These are phyloP conservation scores for Polytrichum commune DNA, from an alignment of 225 moss, liverwort and hornwort genomes.

Conservation along the genomic window DNA sequence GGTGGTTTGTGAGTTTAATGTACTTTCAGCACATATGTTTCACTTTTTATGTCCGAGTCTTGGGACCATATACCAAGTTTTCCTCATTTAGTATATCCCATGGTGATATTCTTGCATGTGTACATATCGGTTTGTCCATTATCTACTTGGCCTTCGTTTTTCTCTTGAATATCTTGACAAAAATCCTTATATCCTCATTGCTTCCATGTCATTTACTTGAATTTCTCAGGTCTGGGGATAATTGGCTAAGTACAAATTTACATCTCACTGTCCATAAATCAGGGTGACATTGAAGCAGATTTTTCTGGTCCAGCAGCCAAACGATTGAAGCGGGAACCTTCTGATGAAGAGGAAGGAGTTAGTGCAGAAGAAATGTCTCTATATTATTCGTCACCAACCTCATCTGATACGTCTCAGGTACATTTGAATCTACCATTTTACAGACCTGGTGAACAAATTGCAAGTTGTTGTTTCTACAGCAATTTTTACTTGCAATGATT, in stretches of 20 bases:
- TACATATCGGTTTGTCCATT: too few species aligned
- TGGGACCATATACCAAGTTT: too few species aligned
- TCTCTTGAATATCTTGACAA: too few species aligned
- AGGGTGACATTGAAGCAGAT: slow-evolving; percentile 55
- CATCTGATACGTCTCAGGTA: slow-evolving; percentile 68
- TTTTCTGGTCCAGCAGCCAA: slow-evolving; percentile 65
- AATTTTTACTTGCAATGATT: too few species aligned
- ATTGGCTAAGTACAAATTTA: background rate
- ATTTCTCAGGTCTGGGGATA: background rate
- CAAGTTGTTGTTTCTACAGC: background rate
- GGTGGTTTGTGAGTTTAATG: too few species aligned
- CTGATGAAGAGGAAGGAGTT: slow-evolving; percentile 74
- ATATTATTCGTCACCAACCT: slow-evolving; percentile 73
- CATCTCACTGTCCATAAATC: background rate
- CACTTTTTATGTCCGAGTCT: too few species aligned
- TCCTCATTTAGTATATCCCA: too few species aligned
- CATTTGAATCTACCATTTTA: background rate
- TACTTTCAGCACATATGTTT: too few species aligned
- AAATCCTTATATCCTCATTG: too few species aligned
- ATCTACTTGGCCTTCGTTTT: too few species aligned
- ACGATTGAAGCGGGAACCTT: slow-evolving; percentile 57
- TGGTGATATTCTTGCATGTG: too few species aligned
- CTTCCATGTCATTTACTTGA: too few species aligned
- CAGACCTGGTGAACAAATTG: background rate
- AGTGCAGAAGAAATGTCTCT: slow-evolving; percentile 91